Evolutionary conservation across 208 protist genomes (phyloP).

Genomic region (Crithidia bombi): DNA sequence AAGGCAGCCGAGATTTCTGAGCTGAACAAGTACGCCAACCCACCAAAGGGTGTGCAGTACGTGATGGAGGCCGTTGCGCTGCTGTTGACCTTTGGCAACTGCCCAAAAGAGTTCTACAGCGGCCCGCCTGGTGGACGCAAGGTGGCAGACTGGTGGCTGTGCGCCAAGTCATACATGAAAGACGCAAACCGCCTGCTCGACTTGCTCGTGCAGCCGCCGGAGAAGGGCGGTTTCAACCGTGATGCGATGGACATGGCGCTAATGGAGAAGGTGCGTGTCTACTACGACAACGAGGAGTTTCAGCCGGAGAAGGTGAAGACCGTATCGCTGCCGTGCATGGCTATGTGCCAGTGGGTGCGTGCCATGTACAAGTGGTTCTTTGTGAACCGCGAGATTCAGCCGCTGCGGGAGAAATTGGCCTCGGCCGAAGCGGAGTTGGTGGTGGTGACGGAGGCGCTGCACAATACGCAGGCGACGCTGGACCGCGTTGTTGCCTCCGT

Average conservation of each 20-base stretch:
- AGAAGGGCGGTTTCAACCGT: conserved; percentile 90
- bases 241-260: conserved; percentile 94
- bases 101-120: conserved; percentile 93
- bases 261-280: conserved; percentile 94
- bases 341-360: conserved; percentile 98
- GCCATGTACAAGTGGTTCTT: conserved; percentile 98
- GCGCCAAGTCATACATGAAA: conserved; percentile 94
- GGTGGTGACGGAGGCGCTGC: conserved; percentile 88
- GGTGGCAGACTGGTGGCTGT: conserved; percentile 96
- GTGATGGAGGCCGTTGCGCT: conserved; percentile 98
- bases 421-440: conserved; percentile 92
- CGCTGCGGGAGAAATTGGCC: conserved; percentile 87
- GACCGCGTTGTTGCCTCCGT: conserved; percentile 95
- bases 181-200: conserved; percentile 92
- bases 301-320: conserved; percentile 91
- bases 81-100: conserved; percentile 95
- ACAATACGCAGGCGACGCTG: conserved; percentile 88
- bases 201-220: conserved; percentile 84
- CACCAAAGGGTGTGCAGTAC: conserved; percentile 96
- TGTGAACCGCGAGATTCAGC: conserved; percentile 95
- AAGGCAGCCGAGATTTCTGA: conserved; percentile 97
- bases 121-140: conserved; percentile 92
- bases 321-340: conserved; percentile 97
- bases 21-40: conserved; percentile 96
- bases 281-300: conserved; percentile 95